Conservation (phyloP, 805 yeast species). For the Saccharomycopsis sp. region DNA sequence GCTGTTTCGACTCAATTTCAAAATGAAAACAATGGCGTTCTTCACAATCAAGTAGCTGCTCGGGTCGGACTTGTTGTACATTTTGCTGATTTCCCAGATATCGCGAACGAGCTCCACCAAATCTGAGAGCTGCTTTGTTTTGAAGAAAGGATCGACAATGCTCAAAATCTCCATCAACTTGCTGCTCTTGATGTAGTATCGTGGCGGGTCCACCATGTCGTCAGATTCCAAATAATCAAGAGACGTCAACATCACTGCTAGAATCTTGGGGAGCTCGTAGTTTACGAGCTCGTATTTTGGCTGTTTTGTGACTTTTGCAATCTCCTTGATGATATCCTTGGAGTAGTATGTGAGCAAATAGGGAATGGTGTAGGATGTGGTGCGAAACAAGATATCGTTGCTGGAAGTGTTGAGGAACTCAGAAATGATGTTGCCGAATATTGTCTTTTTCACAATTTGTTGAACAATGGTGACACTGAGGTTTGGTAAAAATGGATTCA, state of each 20-base stretch:
- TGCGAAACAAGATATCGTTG: conserved; percentile 54
- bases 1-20: conserved; percentile 24
- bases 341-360: conserved; percentile 59
- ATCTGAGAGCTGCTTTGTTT: conserved; percentile 25
- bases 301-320: conserved; percentile 44
- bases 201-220: conserved; percentile 13
- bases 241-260: conserved; percentile 50
- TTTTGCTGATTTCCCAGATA: conserved; percentile 37
- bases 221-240: conserved; percentile 27
- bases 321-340: conserved; percentile 49
- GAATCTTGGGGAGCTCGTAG: conserved; percentile 40
- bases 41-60: conserved; percentile 29
- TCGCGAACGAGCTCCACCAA: conserved; percentile 25
- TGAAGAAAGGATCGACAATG: conserved; percentile 44
- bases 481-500: conserved; percentile 72
- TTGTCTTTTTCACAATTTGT: conserved; percentile 39
- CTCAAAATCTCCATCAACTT: conserved; percentile 45
- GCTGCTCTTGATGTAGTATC: conserved; percentile 32
- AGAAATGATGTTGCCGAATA: conserved; percentile 50
- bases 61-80: conserved; percentile 23
- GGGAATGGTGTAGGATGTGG: conserved; percentile 70
- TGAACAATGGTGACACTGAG: conserved; percentile 57
- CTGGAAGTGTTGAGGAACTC: conserved; percentile 56
- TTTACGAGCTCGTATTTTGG: conserved; percentile 40
- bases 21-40: conserved; percentile 36